A percentile compares a stretch with the other conserved stretches of the same genome.
Conservation (phyloP, 768 basidiomycete species). For the Mycena polygramma region DNA sequence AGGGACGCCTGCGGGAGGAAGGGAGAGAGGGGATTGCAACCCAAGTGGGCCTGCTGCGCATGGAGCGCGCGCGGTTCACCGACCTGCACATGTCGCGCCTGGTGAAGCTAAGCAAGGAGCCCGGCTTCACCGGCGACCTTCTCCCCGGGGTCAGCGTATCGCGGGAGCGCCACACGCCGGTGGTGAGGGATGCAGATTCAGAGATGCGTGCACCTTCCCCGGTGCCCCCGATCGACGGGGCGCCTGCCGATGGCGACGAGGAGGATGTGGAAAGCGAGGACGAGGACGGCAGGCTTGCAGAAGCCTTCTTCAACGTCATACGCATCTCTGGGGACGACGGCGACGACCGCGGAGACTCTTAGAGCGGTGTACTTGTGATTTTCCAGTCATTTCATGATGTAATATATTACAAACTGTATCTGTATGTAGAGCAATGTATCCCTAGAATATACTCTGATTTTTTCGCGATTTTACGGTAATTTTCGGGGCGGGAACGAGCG, state of each 20-base stretch:
- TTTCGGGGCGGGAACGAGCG: not conserved
- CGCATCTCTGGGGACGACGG: not conserved
- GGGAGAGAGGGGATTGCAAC: not conserved
- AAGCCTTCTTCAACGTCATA: not conserved
- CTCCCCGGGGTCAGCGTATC: too few relatives aligned
- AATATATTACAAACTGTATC: not conserved
- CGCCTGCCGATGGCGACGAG: not conserved
- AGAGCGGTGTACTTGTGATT: not conserved
- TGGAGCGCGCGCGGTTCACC: constrained; percentile 21
- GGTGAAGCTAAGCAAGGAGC: constrained; percentile 13
- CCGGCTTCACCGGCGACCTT: constrained; percentile 19
- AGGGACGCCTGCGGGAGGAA: constrained; percentile 2
- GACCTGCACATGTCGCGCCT: constrained; percentile 13
- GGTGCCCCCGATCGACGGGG: not conserved
- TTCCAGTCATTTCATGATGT: not conserved
- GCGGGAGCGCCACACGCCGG: not conserved
- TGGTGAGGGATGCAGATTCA: not conserved
- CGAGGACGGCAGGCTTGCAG: not conserved
- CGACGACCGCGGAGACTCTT: not conserved
- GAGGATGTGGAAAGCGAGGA: constrained; percentile 5
- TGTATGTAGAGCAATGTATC: not conserved
- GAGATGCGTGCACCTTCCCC: constrained; percentile 1
- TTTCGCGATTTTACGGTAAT: not conserved
- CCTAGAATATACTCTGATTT: not conserved
- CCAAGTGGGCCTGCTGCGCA: not conserved